Evolutionary conservation across 306 rosid species (phyloP).

Genomic region (Inga oerstediana): DNA sequence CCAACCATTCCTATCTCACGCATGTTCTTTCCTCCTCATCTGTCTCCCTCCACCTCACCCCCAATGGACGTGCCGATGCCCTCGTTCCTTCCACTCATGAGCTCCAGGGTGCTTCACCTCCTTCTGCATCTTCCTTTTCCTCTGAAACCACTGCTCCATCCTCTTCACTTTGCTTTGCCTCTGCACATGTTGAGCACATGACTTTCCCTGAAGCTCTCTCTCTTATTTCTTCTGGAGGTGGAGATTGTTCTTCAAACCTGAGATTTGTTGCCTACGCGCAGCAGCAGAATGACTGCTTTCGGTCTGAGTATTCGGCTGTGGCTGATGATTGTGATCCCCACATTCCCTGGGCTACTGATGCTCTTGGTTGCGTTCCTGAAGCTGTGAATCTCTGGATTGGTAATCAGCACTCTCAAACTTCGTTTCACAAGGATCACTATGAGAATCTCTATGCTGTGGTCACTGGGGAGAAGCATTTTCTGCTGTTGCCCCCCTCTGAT

Average conservation of each 20-base stretch:
- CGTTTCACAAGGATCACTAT: conserved; percentile 80
- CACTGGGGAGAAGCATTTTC: conserved; percentile 69
- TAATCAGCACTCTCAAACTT: conserved; percentile 57
- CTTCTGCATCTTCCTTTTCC: not conserved
- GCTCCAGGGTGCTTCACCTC: not conserved
- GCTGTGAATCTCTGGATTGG: conserved; percentile 91
- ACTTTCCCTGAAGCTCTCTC: conserved; percentile 44
- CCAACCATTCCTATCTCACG: conserved; percentile 54
- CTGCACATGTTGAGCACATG: conserved; percentile 39
- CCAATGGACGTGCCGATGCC: conserved; percentile 76
- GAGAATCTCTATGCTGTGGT: conserved; percentile 89
- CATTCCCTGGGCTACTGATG: conserved; percentile 68
- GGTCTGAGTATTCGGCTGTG: conserved; percentile 61
- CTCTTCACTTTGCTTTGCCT: conserved; percentile 48
- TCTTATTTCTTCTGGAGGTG: conserved; percentile 33
- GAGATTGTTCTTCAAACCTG: not conserved
- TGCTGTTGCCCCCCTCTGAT: conserved; percentile 80
- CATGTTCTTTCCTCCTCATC: conserved; percentile 52
- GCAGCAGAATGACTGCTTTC: conserved; percentile 82
- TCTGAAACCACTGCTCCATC: conserved; percentile 1
- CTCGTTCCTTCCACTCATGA: conserved; percentile 19
- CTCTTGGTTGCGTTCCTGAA: conserved; percentile 66
- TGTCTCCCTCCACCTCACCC: conserved; percentile 85
- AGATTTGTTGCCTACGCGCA: conserved; percentile 67
- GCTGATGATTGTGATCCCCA: conserved; percentile 62